Base-by-base conservation (phyloP, 768 basidiomycete genomes). In the Serendipita sp. region DNA sequence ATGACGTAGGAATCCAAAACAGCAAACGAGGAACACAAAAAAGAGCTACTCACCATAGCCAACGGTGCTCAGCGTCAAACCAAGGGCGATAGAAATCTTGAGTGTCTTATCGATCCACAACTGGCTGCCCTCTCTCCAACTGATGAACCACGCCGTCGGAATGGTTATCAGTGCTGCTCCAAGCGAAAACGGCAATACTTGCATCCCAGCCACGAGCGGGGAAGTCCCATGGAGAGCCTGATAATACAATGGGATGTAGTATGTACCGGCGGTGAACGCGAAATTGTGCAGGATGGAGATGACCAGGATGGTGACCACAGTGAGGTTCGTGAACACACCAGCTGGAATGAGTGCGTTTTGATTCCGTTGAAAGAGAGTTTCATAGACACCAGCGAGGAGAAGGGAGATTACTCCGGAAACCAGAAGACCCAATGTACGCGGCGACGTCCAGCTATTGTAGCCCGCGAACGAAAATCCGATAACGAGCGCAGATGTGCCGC, bases 101-200 rank as follows among this genome's bases (percentile, higher is more conserved):
- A 58, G 53, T 11, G 53, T 30, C 17, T 31, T 22, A 33, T 58
- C 53, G 30, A 58, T 58, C 53, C 53, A 58, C 24, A 22, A 11
- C 11, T 58, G 53, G 5, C n/a, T n/a, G n/a, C 53, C 53, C 17
- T 50, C 45, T 53, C 78, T 81, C 65, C 79, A 82, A 51, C 78
- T 81, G 67, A 90, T 86, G 67, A 86, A 78, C 86, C 86, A 88
- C n/a, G 90, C 88, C 41, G 80, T 85, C 24, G 89, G 88, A 77
- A 92, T 83, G 11, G 90, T 90, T 44, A 89, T 85, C 63, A 91
- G 70, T 26, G 89, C 89, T 34, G 89, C 86, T 60, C 88, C 90
- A 60, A 91, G 80, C 56, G 90, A 88, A 74, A 90, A 91, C 11
- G 90, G 88, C 62, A 92, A 77, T 72, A 89, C 78, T 69, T 82